These are phyloP conservation scores for Neurospora sublineolata DNA, from an alignment of 495 filamentous ascomycete genomes.

Conservation along the genomic window DNA sequence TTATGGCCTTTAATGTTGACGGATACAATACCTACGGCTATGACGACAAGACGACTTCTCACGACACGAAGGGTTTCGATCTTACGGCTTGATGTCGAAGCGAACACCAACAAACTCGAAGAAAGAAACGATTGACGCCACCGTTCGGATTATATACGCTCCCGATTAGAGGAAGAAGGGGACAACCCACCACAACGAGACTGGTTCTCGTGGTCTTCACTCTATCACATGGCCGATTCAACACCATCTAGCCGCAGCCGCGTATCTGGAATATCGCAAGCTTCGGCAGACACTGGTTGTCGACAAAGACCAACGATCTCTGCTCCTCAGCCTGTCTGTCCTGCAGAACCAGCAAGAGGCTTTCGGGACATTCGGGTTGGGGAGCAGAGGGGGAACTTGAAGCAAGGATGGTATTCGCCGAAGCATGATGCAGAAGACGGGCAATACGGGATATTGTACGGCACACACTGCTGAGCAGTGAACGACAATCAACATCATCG, in stretches of 20 bases:
- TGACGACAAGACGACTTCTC: conserved; percentile 20
- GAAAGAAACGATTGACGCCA: conserved; percentile 18
- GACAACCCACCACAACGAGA: conserved; percentile 16
- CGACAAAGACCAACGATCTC: conserved; percentile 26
- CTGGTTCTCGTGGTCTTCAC: conserved; percentile 15
- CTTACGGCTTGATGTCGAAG: conserved; percentile 30
- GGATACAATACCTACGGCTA: conserved; percentile 19
- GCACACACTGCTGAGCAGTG: background rate
- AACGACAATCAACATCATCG: conserved; percentile 5
- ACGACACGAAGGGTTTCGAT: conserved; percentile 12
- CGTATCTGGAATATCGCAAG: conserved; percentile 27
- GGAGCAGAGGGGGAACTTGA: conserved; percentile 2
- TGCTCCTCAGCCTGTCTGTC: background rate
- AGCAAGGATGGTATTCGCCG: conserved; percentile 1
- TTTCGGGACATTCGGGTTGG: background rate
- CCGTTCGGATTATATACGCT: conserved; percentile 17
- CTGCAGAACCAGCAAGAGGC: background rate
- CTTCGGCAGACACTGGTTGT: conserved; percentile 36
- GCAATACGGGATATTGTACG: background rate
- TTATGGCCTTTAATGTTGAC: conserved; percentile 31
- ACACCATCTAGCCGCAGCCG: conserved; percentile 22
- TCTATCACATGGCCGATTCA: conserved; percentile 9
- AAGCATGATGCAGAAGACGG: background rate
- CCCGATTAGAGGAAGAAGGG: conserved; percentile 12
- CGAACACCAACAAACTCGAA: conserved; percentile 12